phyloP scores from a whole-genome alignment of 345 rosid genomes.

The Atalantia buxifolia region DNA sequence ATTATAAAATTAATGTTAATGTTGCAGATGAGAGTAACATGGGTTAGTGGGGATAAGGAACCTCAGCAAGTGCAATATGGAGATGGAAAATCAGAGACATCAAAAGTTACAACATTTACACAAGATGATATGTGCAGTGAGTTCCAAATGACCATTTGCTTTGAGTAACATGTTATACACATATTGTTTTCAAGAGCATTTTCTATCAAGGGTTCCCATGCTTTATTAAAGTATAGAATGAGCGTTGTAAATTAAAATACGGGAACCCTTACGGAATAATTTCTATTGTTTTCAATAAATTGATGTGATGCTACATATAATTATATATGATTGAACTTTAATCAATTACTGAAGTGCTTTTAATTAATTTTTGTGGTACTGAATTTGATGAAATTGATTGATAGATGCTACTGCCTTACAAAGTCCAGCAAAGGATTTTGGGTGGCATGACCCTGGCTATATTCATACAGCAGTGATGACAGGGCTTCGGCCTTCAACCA shows the following conservation, averaged over 20 bases:
- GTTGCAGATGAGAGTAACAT: slow-evolving; percentile 58
- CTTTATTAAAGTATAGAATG: too few relatives aligned
- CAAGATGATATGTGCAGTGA: slow-evolving; percentile 59
- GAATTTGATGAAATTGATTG: too few relatives aligned
- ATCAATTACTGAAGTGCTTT: too few relatives aligned
- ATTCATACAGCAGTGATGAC: slow-evolving; percentile 62
- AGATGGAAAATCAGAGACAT: slow-evolving; percentile 36
- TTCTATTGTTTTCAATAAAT: too few relatives aligned
- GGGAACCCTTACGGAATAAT: too few relatives aligned
- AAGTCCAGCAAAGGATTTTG: slow-evolving; percentile 76
- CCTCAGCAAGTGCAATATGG: slow-evolving; percentile 55
- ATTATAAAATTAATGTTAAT: not conserved
- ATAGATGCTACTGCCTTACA: not conserved
- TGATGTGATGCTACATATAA: too few relatives aligned
- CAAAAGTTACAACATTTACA: slow-evolving; percentile 50
- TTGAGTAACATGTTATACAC: too few relatives aligned
- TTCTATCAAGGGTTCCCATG: too few relatives aligned
- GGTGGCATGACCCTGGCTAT: slow-evolving; percentile 81
- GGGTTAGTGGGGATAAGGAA: slow-evolving; percentile 58
- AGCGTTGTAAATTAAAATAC: too few relatives aligned
- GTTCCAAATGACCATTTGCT: slow-evolving; percentile 3
- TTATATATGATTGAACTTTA: not conserved
- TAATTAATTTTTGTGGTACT: too few relatives aligned
- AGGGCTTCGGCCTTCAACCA: slow-evolving; percentile 48
- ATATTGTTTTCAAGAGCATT: too few relatives aligned